A percentile compares a stretch with the other conserved stretches of the same genome.
Conservation (phyloP, 768 basidiomycete genomes). For the Crucibulum laeve region DNA sequence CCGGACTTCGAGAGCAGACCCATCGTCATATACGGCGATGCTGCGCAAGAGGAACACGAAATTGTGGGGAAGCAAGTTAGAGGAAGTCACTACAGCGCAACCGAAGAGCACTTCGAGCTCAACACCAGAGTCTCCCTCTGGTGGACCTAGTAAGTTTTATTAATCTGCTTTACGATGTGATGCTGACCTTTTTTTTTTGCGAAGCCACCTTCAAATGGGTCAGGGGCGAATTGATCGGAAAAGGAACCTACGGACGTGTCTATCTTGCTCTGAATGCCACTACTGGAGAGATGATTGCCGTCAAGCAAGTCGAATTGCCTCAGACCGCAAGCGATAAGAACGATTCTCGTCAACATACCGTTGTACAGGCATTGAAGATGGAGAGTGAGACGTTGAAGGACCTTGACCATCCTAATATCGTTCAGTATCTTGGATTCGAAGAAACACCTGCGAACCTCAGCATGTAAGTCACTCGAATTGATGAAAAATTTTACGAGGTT, state of each 20-base stretch:
- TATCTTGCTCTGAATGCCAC: constrained; percentile 95
- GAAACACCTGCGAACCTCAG: constrained; percentile 84
- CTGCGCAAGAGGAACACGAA: constrained; percentile 86
- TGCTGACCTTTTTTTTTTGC: constrained; percentile 17
- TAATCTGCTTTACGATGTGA: constrained; percentile 1
- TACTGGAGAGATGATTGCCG: constrained; percentile 98
- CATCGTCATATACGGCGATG: constrained; percentile 41
- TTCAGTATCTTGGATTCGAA: constrained; percentile 94
- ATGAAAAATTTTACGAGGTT: constrained; percentile 2
- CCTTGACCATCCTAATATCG: constrained; percentile 95
- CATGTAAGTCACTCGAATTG: constrained; percentile 59
- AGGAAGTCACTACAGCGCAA: constrained; percentile 85
- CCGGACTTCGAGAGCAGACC: constrained; percentile 58
- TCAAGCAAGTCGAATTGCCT: constrained; percentile 97
- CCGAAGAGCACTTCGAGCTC: constrained; percentile 39
- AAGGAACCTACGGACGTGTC: constrained; percentile 94
- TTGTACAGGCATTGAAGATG: constrained; percentile 88
- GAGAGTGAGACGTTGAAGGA: constrained; percentile 97
- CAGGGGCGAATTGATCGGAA: constrained; percentile 94
- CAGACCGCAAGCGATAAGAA: constrained; percentile 87
- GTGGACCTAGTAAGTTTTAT: constrained; percentile 57
- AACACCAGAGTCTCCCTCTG: constrained; percentile 57
- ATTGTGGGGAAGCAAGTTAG: constrained; percentile 90
- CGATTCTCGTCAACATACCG: constrained; percentile 76
- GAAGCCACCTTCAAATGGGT: constrained; percentile 99